A percentile compares a stretch with the other conserved stretches of the same genome.
Conservation (phyloP, 352 stramenopile genomes). For the Paralagenidium karlingii region DNA sequence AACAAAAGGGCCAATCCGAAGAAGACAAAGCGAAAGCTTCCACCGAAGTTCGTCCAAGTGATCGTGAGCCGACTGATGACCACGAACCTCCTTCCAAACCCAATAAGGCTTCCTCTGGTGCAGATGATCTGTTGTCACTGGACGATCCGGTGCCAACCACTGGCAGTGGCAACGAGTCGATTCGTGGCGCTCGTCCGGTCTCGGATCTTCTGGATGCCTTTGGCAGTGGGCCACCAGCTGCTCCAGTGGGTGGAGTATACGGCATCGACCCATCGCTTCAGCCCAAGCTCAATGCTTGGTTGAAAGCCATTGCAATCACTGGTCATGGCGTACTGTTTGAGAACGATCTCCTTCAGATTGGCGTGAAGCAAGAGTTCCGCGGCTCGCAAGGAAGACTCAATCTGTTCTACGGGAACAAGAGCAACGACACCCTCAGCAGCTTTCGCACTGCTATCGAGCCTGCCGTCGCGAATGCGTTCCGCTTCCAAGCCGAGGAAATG, state of each 20-base stretch:
- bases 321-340: slow-evolving; percentile 86
- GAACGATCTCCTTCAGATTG: slow-evolving; percentile 90
- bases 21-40: slow-evolving; percentile 7
- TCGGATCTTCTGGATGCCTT: slow-evolving; percentile 41
- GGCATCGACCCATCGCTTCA: slow-evolving; percentile 28
- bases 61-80: slow-evolving; percentile 7
- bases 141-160: neutral
- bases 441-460: slow-evolving; percentile 71
- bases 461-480: slow-evolving; percentile 16
- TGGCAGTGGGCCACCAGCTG: slow-evolving; percentile 9
- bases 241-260: slow-evolving; percentile 5
- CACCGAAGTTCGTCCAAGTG: slow-evolving; percentile 1
- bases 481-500: slow-evolving; percentile 55
- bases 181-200: slow-evolving; percentile 37
- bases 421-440: slow-evolving; percentile 50
- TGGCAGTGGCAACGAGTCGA: slow-evolving; percentile 11
- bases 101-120: neutral
- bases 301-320: slow-evolving; percentile 81
- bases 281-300: slow-evolving; percentile 46
- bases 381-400: slow-evolving; percentile 87
- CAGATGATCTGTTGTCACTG: slow-evolving; percentile 36
- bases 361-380: slow-evolving; percentile 93
- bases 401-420: slow-evolving; percentile 95
- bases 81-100: slow-evolving; percentile 4
- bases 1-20: slow-evolving; percentile 24